Base-by-base conservation (phyloP, 1,284 basidiomycete genomes). In the Microbotryomycetes sp. region DNA sequence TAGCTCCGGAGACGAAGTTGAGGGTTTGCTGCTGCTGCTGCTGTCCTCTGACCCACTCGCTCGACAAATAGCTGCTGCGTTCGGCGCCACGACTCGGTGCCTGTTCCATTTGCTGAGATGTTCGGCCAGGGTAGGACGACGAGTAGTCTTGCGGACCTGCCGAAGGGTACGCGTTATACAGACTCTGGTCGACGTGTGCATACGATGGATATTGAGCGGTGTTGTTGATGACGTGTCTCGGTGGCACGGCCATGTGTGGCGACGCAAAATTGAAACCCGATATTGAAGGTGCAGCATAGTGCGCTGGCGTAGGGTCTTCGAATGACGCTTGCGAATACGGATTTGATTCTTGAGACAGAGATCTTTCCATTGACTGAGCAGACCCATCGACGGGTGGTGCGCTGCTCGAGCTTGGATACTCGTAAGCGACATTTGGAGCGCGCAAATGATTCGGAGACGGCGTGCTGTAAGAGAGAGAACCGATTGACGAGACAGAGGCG, bases 41-140 rank as follows among this genome's bases (percentile, higher is more conserved):
- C 41, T 24, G 50, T 4, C 27, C 18, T 16, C 54, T 23, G 29
- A 49, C 47, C 54, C 54, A 56, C 54, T 56, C 54, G 45, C 24
- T 56, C 26, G 54, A 46, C 23, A 56, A 23, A 5, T 41, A 11
- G 35, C 35, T 18, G 9, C 35, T 18, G 18, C 35, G 35, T 9
- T 41, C n/a, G n/a, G n/a, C n/a, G n/a, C n/a, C 35, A 11, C 35
- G 35, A 41, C 35, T 41, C 11, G 11, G 9, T 11, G 35, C 18
- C 18, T 9, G 35, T 41, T 41, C 35, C 35, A 41, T 41, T 41
- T 18, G 35, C 35, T 9, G n/a, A n/a, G n/a, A n/a, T n/a, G n/a
- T n/a, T n/a, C n/a, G n/a, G n/a, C n/a, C n/a, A n/a, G n/a, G n/a
- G n/a, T n/a, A n/a, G n/a, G n/a, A n/a, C n/a, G n/a, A n/a, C n/a